These are phyloP conservation scores for Moricandia arvensis DNA, from an alignment of 345 rosid genomes.

Conservation along the genomic window DNA sequence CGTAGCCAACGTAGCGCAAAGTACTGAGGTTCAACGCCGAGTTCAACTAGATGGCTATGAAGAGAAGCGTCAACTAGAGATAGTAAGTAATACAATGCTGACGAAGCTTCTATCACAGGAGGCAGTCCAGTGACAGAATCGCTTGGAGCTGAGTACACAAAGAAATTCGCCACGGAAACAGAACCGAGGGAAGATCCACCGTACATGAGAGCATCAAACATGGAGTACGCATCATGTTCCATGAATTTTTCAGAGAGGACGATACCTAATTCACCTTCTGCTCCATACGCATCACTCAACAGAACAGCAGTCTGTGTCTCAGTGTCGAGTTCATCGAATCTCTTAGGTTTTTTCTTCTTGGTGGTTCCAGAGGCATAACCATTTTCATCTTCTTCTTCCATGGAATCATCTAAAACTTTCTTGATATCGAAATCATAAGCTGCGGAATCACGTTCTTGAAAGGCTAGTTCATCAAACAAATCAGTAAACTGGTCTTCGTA, in stretches of 20 bases:
- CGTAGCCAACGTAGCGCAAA: constrained; percentile 93
- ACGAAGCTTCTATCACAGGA: constrained; percentile 90
- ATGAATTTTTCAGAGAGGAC: constrained; percentile 90
- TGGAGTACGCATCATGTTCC: constrained; percentile 95
- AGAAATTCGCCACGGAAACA: constrained; percentile 79
- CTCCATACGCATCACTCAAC: constrained; percentile 88
- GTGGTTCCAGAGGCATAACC: constrained; percentile 34
- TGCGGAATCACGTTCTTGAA: constrained; percentile 66
- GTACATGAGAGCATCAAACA: constrained; percentile 93
- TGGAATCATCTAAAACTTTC: constrained; percentile 63
- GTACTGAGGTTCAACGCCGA: constrained; percentile 96
- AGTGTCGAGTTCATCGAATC: constrained; percentile 75
- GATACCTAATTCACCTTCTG: constrained; percentile 93
- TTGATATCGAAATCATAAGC: constrained; percentile 71
- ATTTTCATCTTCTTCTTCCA: constrained; percentile 53
- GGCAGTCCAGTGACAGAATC: constrained; percentile 66
- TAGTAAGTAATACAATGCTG: constrained; percentile 77
- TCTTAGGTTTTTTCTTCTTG: constrained; percentile 50
- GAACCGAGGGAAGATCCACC: constrained; percentile 55
- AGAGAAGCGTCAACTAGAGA: constrained; percentile 77
- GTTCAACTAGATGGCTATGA: constrained; percentile 87
- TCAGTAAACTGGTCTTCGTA: constrained; percentile 88
- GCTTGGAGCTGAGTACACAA: constrained; percentile 50
- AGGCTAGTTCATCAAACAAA: constrained; percentile 73
- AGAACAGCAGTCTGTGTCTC: constrained; percentile 61